phyloP scores from a whole-genome alignment of 2,329 filamentous ascomycete species.

The Calonectria ilicicola region DNA sequence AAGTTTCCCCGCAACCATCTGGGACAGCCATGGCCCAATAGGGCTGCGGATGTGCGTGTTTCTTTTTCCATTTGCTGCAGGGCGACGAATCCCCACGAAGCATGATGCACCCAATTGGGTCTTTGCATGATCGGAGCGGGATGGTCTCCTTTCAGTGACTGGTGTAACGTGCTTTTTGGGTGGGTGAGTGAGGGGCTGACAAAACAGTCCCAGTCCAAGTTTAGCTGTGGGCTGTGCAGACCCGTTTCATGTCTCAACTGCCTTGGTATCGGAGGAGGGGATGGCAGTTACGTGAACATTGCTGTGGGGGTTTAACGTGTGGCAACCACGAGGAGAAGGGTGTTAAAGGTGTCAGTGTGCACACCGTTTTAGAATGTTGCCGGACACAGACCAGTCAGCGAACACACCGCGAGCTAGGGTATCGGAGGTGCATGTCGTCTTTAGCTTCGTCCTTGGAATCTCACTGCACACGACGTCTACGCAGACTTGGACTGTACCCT shows the following conservation, averaged over 20 bases:
- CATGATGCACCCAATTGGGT: slow-evolving; percentile 39
- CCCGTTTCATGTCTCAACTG: slow-evolving; percentile 22
- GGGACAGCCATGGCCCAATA: slow-evolving; percentile 20
- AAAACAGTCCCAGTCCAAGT: neutral
- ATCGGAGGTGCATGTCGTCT: slow-evolving; percentile 17
- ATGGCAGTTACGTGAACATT: slow-evolving; percentile 2
- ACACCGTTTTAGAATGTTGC: neutral
- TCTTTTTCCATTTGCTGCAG: slow-evolving; percentile 33
- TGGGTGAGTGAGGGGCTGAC: slow-evolving; percentile 6
- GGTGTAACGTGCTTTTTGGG: neutral
- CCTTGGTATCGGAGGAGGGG: neutral
- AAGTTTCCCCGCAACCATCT: slow-evolving; percentile 17
- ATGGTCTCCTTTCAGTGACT: neutral
- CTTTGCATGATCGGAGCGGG: slow-evolving; percentile 17
- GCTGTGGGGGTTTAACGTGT: slow-evolving; percentile 9
- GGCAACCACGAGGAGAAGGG: slow-evolving; percentile 19
- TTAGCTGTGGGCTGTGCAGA: slow-evolving; percentile 19
- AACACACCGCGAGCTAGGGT: slow-evolving; percentile 17
- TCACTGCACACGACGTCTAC: neutral
- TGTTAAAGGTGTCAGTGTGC: neutral
- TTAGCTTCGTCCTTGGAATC: slow-evolving; percentile 1
- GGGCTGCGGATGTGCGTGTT: slow-evolving; percentile 12
- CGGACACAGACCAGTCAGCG: slow-evolving; percentile 6
- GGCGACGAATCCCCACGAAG: slow-evolving; percentile 32
- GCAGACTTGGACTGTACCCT: neutral